Evolutionary conservation across 192 early-diverging fungal species (phyloP), one percentile per base, ranked within the genome.

Genomic region (Globomyces pollinis-pini): DNA sequence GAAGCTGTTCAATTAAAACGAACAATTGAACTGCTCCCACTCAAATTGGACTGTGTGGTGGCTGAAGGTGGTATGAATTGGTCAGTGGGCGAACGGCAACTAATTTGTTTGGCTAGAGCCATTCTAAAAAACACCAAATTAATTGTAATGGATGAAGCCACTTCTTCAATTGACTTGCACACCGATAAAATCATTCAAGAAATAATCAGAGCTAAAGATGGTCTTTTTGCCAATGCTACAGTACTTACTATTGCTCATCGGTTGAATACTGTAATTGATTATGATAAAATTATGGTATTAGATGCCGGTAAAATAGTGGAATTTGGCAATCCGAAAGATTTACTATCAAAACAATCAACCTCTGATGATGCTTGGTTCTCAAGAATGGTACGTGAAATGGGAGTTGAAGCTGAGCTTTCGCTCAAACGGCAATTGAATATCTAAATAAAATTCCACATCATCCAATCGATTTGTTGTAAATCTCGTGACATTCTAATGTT

Each of bases 161-260:
- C 59, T 12, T 59, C 54, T 13, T 63, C 34, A 51, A 43, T 87
- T 1, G 87, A 89, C 62, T 67, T 87, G 59, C 79, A 77, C 28
- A 88, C 87, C 0, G 89, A 89, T 62, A 69, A 71, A 13, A 56
- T 77, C 30, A 84, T 88, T 49, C 85, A 89, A 64, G 61, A 71
- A 54, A 81, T 81, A 2, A 79, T 88, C 41, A 77, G 86, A 4
- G 61, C 64, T 47, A 73, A 76, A 33, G 44, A 26, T 47, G 44
- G 44, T 12, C n/a, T 47, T 11, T 86, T 90, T 65, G 70, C 72
- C 12, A 64, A 78, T n/a, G 73, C 81, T 2, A 90, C 88, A 6
- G 55, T 67, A 13, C 29, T 73, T 30, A 73, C 71, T 13, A 72
- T 72, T 42, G 70, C 70, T 3, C 70, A 72, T 47, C 31, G 70